A percentile compares a stretch with the other conserved stretches of the same genome.
Conservation (phyloP, 352 stramenopile species). For the Globisporangium camurandrum region DNA sequence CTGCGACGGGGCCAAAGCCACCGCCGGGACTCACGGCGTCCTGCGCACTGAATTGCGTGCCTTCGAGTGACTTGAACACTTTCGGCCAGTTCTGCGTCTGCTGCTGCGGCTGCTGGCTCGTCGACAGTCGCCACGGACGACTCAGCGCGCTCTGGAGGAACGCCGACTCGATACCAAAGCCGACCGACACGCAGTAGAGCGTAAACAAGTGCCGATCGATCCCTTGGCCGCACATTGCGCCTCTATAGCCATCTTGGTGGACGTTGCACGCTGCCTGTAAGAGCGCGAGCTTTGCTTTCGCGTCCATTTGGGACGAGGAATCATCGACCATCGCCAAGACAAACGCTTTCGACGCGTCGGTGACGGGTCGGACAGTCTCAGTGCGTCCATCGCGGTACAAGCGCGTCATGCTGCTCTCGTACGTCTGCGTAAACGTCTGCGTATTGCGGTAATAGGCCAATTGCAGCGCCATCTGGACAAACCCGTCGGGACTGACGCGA, state of each 20-base stretch:
- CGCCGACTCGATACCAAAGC: conserved; percentile 76
- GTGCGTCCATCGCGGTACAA: conserved; percentile 95
- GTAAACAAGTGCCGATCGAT: conserved; percentile 96
- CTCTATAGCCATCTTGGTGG: conserved; percentile 90
- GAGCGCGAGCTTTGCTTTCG: conserved; percentile 74
- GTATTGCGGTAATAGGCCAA: conserved; percentile 92
- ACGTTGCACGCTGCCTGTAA: conserved; percentile 84
- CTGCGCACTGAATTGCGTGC: conserved; percentile 41
- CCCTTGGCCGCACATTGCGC: conserved; percentile 86
- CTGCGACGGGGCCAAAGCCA: conserved; percentile 85
- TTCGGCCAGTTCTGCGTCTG: conserved; percentile 80
- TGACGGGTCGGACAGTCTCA: conserved; percentile 88
- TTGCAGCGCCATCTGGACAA: conserved; percentile 95
- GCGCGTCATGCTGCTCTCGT: conserved; percentile 96
- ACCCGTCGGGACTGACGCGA: conserved; percentile 92
- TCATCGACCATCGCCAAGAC: conserved; percentile 77
- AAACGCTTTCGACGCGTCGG: conserved; percentile 87
- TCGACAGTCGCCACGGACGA: conserved; percentile 84
- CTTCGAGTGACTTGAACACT: conserved; percentile 57
- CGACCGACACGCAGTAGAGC: conserved; percentile 87
- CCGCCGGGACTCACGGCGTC: conserved; percentile 72
- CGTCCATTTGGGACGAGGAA: conserved; percentile 45
- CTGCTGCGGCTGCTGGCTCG: conserved; percentile 87
- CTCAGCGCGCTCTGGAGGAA: conserved; percentile 85
- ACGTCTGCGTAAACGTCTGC: conserved; percentile 92